Conservation (phyloP, 257 asterid genomes). For the Rehmannia glutinosa region DNA sequence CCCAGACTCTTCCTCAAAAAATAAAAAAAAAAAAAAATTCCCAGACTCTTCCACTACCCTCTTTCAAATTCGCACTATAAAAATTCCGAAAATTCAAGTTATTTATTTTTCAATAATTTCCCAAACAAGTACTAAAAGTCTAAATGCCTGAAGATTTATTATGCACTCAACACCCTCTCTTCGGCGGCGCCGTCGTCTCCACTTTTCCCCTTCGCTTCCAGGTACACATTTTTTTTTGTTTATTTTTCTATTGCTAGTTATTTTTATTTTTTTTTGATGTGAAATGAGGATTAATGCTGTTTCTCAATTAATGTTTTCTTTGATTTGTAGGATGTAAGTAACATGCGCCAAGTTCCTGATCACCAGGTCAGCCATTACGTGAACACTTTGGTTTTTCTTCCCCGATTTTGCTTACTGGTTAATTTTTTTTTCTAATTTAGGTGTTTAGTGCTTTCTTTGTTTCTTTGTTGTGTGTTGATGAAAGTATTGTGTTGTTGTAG, state of each 20-base stretch:
- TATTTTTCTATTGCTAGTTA: neutral
- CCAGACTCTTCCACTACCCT: neutral
- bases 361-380: constrained; percentile 56
- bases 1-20: neutral
- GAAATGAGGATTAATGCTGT: neutral
- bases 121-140: neutral
- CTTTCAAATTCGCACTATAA: neutral
- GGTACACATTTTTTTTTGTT: constrained; percentile 25
- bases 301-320: neutral
- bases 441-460: neutral
- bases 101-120: neutral
- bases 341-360: constrained; percentile 89
- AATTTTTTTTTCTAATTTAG: neutral
- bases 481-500: constrained; percentile 27
- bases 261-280: neutral
- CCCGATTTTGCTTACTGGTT: neutral
- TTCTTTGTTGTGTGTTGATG: neutral
- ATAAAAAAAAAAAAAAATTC: too few relatives aligned
- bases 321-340: constrained; percentile 65
- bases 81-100: neutral
- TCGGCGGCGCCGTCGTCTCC: constrained; percentile 72
- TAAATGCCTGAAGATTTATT: constrained; percentile 54
- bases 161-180: constrained; percentile 43
- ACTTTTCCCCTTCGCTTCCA: constrained; percentile 69
- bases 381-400: neutral